These are phyloP conservation scores for Fusarium pseudonygamai DNA, from an alignment of 2,329 filamentous ascomycete genomes.

Conservation along the genomic window DNA sequence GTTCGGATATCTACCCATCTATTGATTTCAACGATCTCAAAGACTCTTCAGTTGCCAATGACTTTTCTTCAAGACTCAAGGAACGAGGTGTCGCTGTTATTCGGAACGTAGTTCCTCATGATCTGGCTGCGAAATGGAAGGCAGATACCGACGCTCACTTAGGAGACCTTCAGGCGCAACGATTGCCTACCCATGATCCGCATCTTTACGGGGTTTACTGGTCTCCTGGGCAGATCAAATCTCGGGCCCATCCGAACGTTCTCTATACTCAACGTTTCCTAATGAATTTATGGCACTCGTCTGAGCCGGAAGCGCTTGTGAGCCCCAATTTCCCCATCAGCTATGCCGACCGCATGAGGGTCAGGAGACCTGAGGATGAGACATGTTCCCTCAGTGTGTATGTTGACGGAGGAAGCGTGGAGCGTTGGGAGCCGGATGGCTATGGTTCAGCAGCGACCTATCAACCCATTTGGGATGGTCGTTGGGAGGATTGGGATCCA, in stretches of 20 bases:
- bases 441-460: slow-evolving; percentile 71
- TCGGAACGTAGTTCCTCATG: slow-evolving; percentile 44
- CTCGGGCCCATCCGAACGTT: slow-evolving; percentile 51
- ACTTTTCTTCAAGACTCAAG: slow-evolving; percentile 44
- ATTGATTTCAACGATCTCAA: slow-evolving; percentile 54
- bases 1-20: slow-evolving; percentile 52
- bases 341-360: slow-evolving; percentile 70
- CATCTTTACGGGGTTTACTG: slow-evolving; percentile 53
- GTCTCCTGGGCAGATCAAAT: slow-evolving; percentile 53
- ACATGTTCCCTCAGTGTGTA: slow-evolving; percentile 67
- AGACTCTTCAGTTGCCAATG: slow-evolving; percentile 34
- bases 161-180: slow-evolving; percentile 53
- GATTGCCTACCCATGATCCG: slow-evolving; percentile 45
- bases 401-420: slow-evolving; percentile 70
- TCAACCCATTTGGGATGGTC: slow-evolving; percentile 70
- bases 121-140: slow-evolving; percentile 56
- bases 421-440: slow-evolving; percentile 72
- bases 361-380: slow-evolving; percentile 60
- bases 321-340: slow-evolving; percentile 58
- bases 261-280: slow-evolving; percentile 58
- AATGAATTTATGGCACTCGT: slow-evolving; percentile 48
- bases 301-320: slow-evolving; percentile 56
- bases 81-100: slow-evolving; percentile 47
- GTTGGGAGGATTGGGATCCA: slow-evolving; percentile 79
- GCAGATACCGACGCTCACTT: slow-evolving; percentile 63